Conservation (phyloP, 148 eudicot genomes). For the Amaranthus cruentus region DNA sequence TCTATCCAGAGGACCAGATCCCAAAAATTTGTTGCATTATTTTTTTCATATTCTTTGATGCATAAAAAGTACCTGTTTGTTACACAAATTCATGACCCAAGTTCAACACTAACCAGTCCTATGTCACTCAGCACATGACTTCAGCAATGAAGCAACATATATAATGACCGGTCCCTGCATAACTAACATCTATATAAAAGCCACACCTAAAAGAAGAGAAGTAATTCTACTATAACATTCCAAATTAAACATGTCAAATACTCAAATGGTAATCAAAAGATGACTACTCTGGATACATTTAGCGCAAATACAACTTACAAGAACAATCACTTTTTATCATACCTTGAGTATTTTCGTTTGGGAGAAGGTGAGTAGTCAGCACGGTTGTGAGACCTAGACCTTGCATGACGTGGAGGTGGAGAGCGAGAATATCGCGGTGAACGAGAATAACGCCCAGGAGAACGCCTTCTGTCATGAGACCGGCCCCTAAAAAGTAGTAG, state of each 20-base stretch:
- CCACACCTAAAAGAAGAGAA: too few relatives aligned
- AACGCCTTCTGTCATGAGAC: constrained; percentile 61
- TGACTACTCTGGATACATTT: too few relatives aligned
- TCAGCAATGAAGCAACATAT: background rate
- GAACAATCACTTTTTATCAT: background rate
- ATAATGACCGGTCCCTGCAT: background rate
- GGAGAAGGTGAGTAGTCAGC: constrained; percentile 63
- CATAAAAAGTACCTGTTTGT: background rate
- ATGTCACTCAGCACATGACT: background rate
- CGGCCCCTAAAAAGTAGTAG: constrained; percentile 35
- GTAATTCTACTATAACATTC: background rate
- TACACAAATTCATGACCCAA: background rate
- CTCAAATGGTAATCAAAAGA: background rate
- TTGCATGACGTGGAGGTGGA: constrained; percentile 65
- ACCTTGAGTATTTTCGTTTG: constrained; percentile 49
- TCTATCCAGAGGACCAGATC: background rate
- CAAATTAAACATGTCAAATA: background rate
- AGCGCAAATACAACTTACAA: background rate
- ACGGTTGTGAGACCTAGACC: constrained; percentile 62
- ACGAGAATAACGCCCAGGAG: constrained; percentile 68
- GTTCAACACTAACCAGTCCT: too few relatives aligned
- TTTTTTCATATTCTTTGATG: background rate
- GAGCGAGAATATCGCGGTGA: constrained; percentile 60
- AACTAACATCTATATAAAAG: background rate
- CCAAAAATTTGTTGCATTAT: background rate